Conservation (phyloP, 208 protist species). For the Lotmaria passim region DNA sequence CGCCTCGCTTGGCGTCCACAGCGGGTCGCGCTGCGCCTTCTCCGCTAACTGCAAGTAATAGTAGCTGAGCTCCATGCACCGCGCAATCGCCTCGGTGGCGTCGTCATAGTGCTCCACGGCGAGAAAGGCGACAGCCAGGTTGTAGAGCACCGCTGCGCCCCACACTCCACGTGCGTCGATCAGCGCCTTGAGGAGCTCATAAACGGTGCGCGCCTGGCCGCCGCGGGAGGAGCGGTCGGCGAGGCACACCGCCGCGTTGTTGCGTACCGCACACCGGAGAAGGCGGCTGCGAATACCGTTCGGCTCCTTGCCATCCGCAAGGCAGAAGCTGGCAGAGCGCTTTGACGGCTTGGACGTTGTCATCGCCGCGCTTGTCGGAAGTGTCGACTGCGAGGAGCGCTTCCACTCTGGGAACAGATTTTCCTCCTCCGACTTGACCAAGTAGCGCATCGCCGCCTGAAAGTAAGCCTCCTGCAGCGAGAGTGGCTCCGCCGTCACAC, state of each 20-base stretch:
- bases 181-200: constrained; percentile 58
- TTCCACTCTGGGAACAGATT: constrained; percentile 36
- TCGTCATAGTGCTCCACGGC: constrained; percentile 63
- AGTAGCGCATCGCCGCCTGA: constrained; percentile 43
- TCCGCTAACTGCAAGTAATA: constrained; percentile 40
- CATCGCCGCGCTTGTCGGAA: background rate
- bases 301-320: background rate
- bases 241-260: constrained; percentile 30
- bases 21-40: background rate
- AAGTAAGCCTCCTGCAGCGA: constrained; percentile 55
- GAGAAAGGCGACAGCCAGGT: constrained; percentile 68
- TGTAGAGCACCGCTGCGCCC: constrained; percentile 73
- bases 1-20: background rate
- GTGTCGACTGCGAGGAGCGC: background rate
- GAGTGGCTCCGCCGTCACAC: constrained; percentile 44
- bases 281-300: constrained; percentile 8
- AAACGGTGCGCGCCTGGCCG: constrained; percentile 22
- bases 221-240: constrained; percentile 19
- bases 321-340: constrained; percentile 19
- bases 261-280: constrained; percentile 30
- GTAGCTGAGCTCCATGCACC: constrained; percentile 71
- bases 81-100: constrained; percentile 71
- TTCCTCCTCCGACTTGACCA: constrained; percentile 22
- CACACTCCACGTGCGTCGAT: constrained; percentile 45
- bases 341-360: background rate